Evolutionary conservation across 2,329 filamentous ascomycete species (phyloP).

Genomic region (Fusarium gaditjirri): DNA sequence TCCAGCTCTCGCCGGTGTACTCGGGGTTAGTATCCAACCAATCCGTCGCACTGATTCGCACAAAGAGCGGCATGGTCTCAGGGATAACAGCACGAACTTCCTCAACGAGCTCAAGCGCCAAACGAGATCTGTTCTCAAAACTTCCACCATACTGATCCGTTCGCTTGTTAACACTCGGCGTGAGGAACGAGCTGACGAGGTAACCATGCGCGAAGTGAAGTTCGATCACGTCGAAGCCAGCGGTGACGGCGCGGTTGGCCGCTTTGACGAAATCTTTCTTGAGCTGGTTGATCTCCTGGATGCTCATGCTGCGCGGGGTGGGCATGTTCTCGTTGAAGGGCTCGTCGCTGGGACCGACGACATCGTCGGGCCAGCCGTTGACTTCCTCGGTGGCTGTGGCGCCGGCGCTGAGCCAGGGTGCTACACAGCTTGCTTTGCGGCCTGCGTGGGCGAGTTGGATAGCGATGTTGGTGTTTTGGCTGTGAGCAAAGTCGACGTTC

Average conservation of each 20-base stretch:
- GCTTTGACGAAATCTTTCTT: slow-evolving; percentile 69
- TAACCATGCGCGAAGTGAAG: slow-evolving; percentile 86
- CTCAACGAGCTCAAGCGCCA: slow-evolving; percentile 75
- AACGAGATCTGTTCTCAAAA: slow-evolving; percentile 76
- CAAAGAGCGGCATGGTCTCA: slow-evolving; percentile 74
- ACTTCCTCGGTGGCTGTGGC: slow-evolving; percentile 59
- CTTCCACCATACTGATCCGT: slow-evolving; percentile 75
- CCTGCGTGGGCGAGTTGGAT: slow-evolving; percentile 79
- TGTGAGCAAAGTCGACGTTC: slow-evolving; percentile 74
- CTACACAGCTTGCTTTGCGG: slow-evolving; percentile 61
- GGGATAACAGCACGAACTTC: slow-evolving; percentile 71
- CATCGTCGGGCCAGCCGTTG: slow-evolving; percentile 64
- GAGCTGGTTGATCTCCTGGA: slow-evolving; percentile 71
- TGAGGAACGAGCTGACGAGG: slow-evolving; percentile 75
- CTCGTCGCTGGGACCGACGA: slow-evolving; percentile 58
- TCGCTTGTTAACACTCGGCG: slow-evolving; percentile 75
- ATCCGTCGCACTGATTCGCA: slow-evolving; percentile 79
- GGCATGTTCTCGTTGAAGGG: slow-evolving; percentile 69
- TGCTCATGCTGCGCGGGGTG: slow-evolving; percentile 71
- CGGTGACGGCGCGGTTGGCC: slow-evolving; percentile 66
- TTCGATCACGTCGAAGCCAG: slow-evolving; percentile 75
- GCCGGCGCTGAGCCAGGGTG: slow-evolving; percentile 63
- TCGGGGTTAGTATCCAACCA: slow-evolving; percentile 73
- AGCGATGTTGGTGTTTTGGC: slow-evolving; percentile 72
- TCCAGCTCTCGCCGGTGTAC: slow-evolving; percentile 72